These are phyloP conservation scores for Luvunga scandens DNA, from an alignment of 345 rosid genomes.

Conservation along the genomic window DNA sequence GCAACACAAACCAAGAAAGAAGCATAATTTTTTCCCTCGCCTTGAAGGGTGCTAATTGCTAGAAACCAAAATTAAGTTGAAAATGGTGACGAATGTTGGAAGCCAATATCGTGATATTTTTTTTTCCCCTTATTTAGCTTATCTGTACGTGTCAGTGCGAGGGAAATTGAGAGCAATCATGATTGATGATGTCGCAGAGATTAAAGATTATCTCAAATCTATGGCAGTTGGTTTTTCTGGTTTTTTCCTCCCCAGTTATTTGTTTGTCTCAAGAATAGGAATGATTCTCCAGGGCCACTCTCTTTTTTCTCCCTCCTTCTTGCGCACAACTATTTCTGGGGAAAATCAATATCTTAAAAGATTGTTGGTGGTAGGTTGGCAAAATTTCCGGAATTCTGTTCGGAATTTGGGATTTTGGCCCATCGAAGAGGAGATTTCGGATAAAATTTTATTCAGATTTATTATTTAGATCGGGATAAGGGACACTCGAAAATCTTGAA, in stretches of 20 bases:
- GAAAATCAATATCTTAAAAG: neutral
- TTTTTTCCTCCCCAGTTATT: neutral
- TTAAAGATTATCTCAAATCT: neutral
- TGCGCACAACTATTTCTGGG: neutral
- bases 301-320: neutral
- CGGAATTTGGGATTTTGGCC: too few relatives aligned
- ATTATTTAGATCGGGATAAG: too few relatives aligned
- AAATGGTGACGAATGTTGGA: conserved; percentile 9
- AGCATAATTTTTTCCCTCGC: conserved; percentile 38
- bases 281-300: neutral
- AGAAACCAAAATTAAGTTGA: neutral
- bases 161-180: conserved; percentile 14
- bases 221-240: neutral
- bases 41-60: conserved; percentile 27
- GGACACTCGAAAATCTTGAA: too few relatives aligned
- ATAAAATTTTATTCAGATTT: too few relatives aligned
- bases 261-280: conserved; percentile 19
- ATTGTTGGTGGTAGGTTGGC: too few relatives aligned
- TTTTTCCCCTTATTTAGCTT: neutral
- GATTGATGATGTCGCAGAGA: conserved; percentile 15
- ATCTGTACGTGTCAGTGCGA: neutral
- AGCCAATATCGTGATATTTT: conserved; percentile 7
- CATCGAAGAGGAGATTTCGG: too few relatives aligned
- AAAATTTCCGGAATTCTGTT: too few relatives aligned
- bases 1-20: conserved; percentile 41